These are phyloP conservation scores for Agapanthus africanus DNA, from an alignment of 106 monocot species.

Conservation along the genomic window DNA sequence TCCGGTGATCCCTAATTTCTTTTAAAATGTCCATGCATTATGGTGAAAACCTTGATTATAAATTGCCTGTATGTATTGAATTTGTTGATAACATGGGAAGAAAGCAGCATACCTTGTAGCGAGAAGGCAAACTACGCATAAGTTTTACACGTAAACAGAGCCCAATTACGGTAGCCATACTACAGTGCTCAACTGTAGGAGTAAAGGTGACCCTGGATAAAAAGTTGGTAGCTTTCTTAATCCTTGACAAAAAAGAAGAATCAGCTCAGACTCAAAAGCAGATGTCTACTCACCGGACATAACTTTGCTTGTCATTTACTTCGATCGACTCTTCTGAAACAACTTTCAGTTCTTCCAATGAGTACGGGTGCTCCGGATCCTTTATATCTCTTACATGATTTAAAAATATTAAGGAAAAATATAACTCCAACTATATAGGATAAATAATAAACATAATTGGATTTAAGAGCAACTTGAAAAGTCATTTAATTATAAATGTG, in stretches of 20 bases:
- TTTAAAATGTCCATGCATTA: too few species aligned
- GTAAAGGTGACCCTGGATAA: conserved; percentile 79
- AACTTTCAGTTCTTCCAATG: conserved; percentile 90
- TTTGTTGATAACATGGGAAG: too few species aligned
- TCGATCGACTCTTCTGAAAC: conserved; percentile 83
- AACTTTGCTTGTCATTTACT: conserved; percentile 46
- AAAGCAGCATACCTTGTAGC: conserved; percentile 87
- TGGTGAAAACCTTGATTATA: too few species aligned
- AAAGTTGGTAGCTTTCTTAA: neutral
- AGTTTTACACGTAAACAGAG: conserved; percentile 93
- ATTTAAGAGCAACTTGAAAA: conserved; percentile 1
- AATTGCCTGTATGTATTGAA: too few species aligned
- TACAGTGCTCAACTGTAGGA: conserved; percentile 96
- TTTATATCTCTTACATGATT: conserved; percentile 98
- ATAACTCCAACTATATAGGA: neutral
- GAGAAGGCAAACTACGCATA: conserved; percentile 88
- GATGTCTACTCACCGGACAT: conserved; percentile 54
- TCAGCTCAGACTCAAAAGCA: neutral
- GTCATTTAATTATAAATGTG: neutral
- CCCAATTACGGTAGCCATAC: conserved; percentile 95
- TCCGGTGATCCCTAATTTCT: too few species aligned
- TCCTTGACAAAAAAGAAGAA: neutral
- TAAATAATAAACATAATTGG: neutral
- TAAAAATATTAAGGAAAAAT: conserved; percentile 46
- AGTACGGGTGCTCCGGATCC: conserved; percentile 94